Evolutionary conservation across 805 yeast species (phyloP), one percentile per base, ranked within the genome.

Genomic region (Saccharomycopsis fermentans): DNA sequence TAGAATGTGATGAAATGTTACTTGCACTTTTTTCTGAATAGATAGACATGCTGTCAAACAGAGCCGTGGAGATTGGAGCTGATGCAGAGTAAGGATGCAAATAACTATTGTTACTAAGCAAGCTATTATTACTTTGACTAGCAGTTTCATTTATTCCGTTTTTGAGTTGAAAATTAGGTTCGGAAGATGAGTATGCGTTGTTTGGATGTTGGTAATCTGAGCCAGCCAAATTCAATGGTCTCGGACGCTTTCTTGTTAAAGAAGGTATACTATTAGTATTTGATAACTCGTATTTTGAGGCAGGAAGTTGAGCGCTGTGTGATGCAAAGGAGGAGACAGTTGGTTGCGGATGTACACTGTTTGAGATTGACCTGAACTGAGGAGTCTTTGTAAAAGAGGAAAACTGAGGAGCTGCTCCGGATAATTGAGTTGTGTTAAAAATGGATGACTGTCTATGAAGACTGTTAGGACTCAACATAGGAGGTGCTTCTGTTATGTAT

Each of bases 331-430:
- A 43, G 11, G 50, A 21, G 26, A 32, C 12, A 32, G 35, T 2
- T 32, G 50, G 29, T 19, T 40, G 26, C 14, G 29, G 29, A 21
- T 27, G 29, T 12, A 43, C 12, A 21, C 12, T 43, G 26, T 21
- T 43, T 43, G 50, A 24, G 36, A 21, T 51, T 3, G 51, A 36
- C 17, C 52, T 55, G 48, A 59, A 59, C 29, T 56, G 62, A 3
- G 62, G 62, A 3, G 62, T 59, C 52, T 59, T 59, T 17, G 59
- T 54, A 27, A 59, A 59, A 2, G 55, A 54, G 6, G 57, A 53
- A 43, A 55, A 52, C 21, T 51, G 60, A 11, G 61, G 6, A 39
- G 54, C 47, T 34, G 61, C 35, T 26, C 55, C 55, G 16, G 55
- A 16, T n/a, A 58, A 26, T 26, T 37, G 26, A 40, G 36, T 55